Evolutionary conservation across 441 rosid species (phyloP).

Genomic region (Daphne laureola): DNA sequence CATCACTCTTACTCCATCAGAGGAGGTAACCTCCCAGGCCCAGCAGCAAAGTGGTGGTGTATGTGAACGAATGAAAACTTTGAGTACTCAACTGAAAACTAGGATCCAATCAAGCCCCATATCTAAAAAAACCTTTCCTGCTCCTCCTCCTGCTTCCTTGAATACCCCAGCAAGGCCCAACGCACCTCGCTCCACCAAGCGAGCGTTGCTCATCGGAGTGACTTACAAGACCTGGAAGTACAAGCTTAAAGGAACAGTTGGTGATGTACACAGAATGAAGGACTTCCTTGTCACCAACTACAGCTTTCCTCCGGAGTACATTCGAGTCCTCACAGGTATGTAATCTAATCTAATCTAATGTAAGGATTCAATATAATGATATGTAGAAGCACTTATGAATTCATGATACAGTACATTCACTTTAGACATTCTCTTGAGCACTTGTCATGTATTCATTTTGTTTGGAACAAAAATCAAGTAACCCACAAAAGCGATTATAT

Average conservation of each 20-base stretch:
- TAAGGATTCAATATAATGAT: too few species aligned
- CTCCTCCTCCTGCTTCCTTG: not conserved
- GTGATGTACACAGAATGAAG: constrained; percentile 37
- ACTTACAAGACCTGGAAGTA: constrained; percentile 28
- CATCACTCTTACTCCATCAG: too few species aligned
- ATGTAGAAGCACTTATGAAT: too few species aligned
- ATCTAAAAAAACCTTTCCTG: not conserved
- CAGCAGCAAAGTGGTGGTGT: too few species aligned
- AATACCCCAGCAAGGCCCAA: not conserved
- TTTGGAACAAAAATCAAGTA: too few species aligned
- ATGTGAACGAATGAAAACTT: too few species aligned
- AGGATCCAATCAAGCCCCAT: not conserved
- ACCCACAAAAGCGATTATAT: too few species aligned
- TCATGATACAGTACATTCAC: too few species aligned
- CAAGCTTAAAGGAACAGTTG: constrained; percentile 39
- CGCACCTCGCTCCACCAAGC: not conserved
- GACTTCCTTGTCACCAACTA: constrained; percentile 15
- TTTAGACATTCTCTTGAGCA: too few species aligned
- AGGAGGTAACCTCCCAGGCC: not conserved
- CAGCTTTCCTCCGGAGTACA: constrained; percentile 16
- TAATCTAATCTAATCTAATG: not conserved
- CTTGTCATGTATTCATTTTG: too few species aligned
- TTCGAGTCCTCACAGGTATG: constrained; percentile 40
- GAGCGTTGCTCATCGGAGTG: constrained; percentile 26
- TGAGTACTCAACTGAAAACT: too few species aligned